Conservation (phyloP, 1,284 basidiomycete genomes). For the Boletus mariae region DNA sequence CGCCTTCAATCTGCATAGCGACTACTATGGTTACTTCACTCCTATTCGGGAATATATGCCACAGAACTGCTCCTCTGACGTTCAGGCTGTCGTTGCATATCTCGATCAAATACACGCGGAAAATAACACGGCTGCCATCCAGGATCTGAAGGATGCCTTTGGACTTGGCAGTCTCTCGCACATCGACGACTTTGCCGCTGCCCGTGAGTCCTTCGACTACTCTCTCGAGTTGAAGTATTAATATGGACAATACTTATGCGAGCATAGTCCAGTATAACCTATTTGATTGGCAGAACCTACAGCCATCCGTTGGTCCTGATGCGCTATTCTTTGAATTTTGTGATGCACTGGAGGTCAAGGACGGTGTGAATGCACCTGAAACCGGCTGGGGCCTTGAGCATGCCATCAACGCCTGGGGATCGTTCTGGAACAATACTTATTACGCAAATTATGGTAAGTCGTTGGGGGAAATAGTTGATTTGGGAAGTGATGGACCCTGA, state of each 20-base stretch:
- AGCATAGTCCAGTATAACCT: conserved; percentile 50
- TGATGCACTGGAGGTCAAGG: no score
- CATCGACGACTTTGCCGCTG: conserved; percentile 62
- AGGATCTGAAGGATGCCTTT: conserved; percentile 49
- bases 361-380: no score
- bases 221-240: background rate
- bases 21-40: no score
- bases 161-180: conserved; percentile 56
- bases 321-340: no score
- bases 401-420: conserved; percentile 30
- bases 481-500: conserved; percentile 5
- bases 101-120: conserved; percentile 53
- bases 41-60: no score
- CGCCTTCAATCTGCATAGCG: no score
- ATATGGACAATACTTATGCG: background rate
- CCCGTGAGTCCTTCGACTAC: conserved; percentile 32
- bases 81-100: conserved; percentile 60
- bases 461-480: background rate
- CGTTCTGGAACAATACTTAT: background rate
- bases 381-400: no score
- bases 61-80: conserved; percentile 69
- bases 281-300: conserved; percentile 46
- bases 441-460: conserved; percentile 34
- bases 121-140: no score
- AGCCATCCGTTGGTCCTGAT: conserved; percentile 28